A percentile compares a stretch with the other conserved stretches of the same genome.
These are phyloP conservation scores for Hericium alpestre DNA, from an alignment of 768 basidiomycete genomes.

Conservation along the genomic window DNA sequence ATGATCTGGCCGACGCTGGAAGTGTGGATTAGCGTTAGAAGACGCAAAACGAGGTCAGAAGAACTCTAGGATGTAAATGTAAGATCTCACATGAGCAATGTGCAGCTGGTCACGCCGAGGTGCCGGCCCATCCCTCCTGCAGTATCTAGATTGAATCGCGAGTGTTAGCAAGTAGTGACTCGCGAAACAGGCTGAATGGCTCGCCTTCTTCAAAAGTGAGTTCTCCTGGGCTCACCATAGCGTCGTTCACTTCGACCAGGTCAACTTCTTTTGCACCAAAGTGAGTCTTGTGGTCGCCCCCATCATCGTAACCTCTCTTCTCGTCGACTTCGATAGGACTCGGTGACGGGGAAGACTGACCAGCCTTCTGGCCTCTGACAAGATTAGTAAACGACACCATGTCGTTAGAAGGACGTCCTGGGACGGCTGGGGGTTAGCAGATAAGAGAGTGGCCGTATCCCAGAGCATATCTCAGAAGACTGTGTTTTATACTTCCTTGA, in stretches of 20 bases:
- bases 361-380: no score
- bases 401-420: no score
- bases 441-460: no score
- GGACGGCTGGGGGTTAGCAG: no score
- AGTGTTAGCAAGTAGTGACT: neutral
- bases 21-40: neutral
- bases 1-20: constrained; percentile 27
- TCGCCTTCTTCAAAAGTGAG: neutral
- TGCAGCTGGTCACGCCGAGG: constrained; percentile 1
- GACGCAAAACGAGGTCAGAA: neutral
- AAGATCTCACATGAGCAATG: neutral
- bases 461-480: no score
- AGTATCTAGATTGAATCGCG: neutral
- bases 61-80: neutral
- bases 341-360: neutral
- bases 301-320: no score
- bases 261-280: neutral
- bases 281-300: no score
- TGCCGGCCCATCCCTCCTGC: constrained; percentile 1
- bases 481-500: no score
- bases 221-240: neutral
- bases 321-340: neutral
- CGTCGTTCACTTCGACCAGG: neutral
- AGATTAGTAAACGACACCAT: no score
- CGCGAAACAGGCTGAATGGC: neutral